Percentiles rank a stretch among this genome's conserved stretches.
Evolutionary conservation across 2,329 filamentous ascomycete genomes (phyloP).

Genomic region (Alternaria viburni): DNA sequence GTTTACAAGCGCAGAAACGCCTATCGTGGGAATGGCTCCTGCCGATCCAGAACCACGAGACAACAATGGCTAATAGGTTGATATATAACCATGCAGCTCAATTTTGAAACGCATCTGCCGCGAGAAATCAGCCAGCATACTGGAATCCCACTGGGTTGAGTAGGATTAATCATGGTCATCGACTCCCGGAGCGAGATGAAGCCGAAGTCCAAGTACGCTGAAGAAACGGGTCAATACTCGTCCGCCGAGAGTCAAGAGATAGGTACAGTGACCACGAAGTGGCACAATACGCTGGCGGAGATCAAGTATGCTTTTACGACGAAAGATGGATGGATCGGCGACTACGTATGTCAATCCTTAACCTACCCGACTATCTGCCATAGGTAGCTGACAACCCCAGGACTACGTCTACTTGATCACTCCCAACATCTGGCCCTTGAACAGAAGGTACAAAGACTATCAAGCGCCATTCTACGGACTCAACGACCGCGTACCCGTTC

Average conservation of each 20-base stretch:
- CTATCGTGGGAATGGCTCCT: conserved; percentile 1
- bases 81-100: neutral
- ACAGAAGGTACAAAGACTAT: conserved; percentile 35
- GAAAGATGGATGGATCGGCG: conserved; percentile 49
- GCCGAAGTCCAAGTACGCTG: conserved; percentile 3
- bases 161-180: neutral
- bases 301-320: conserved; percentile 45
- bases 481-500: conserved; percentile 32
- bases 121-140: neutral
- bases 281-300: conserved; percentile 15
- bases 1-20: neutral
- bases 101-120: neutral
- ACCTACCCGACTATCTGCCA: neutral
- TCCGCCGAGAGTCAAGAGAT: conserved; percentile 5
- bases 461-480: conserved; percentile 35
- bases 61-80: neutral
- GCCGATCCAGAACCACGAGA: neutral
- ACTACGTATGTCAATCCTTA: conserved; percentile 40
- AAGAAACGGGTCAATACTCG: conserved; percentile 11
- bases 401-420: conserved; percentile 45
- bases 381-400: conserved; percentile 19
- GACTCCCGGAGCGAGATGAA: neutral
- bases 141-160: neutral
- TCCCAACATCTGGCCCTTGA: conserved; percentile 30
- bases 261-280: conserved; percentile 6